phyloP scores from a whole-genome alignment of 2,329 filamentous ascomycete species.

The Colletotrichum spaethianum region DNA sequence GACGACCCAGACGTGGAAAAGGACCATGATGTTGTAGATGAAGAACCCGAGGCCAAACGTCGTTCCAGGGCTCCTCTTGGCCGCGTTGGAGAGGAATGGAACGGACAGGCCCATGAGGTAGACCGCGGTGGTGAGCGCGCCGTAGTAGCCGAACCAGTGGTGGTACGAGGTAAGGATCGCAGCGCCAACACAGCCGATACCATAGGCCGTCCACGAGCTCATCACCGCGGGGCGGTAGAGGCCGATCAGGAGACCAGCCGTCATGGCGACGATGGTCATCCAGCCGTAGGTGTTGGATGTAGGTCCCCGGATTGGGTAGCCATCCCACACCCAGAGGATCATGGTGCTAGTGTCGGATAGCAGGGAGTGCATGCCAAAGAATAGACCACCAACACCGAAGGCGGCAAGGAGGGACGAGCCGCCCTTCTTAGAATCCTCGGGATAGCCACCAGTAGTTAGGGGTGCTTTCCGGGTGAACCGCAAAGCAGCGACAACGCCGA shows the following conservation, averaged over 20 bases:
- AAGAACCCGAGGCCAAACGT: slow-evolving; percentile 93
- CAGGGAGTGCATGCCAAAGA: slow-evolving; percentile 93
- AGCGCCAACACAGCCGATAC: slow-evolving; percentile 83
- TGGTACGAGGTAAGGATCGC: slow-evolving; percentile 81
- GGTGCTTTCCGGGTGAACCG: slow-evolving; percentile 79
- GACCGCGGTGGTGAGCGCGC: slow-evolving; percentile 79
- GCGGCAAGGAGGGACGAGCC: slow-evolving; percentile 81
- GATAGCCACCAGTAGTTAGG: slow-evolving; percentile 55
- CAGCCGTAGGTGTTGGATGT: slow-evolving; percentile 92
- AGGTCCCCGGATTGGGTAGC: slow-evolving; percentile 91
- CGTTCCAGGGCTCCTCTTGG: slow-evolving; percentile 80
- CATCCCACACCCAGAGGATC: slow-evolving; percentile 99
- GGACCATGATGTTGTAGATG: slow-evolving; percentile 91
- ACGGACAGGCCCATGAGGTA: slow-evolving; percentile 88
- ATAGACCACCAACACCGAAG: slow-evolving; percentile 83
- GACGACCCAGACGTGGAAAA: slow-evolving; percentile 99
- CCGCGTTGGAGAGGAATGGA: slow-evolving; percentile 81
- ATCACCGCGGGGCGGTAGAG: slow-evolving; percentile 79
- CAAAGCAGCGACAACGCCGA: slow-evolving; percentile 83
- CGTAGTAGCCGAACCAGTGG: slow-evolving; percentile 93
- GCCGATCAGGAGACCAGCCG: slow-evolving; percentile 82
- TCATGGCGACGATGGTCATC: slow-evolving; percentile 90
- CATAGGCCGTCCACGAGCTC: slow-evolving; percentile 85
- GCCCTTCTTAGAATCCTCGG: slow-evolving; percentile 58
- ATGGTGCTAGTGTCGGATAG: slow-evolving; percentile 98